Evolutionary conservation across 257 asterid species (phyloP), one percentile per base, ranked within the genome.

Genomic region (Lycium ferocissimum): DNA sequence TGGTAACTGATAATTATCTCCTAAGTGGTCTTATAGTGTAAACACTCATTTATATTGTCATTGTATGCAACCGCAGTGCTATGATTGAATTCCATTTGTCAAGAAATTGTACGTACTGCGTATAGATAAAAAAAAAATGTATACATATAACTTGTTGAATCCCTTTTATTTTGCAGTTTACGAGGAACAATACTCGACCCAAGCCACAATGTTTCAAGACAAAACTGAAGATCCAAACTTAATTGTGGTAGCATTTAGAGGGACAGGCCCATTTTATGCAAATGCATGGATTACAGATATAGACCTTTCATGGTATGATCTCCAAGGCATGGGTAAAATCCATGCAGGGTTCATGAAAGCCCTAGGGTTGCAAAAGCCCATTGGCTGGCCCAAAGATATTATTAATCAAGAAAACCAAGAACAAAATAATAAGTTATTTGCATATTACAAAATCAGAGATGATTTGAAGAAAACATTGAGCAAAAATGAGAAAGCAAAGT

Each of bases 321-420:
- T 89, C 45, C 75, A 84, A 2, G 86, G 85, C 73, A 54, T 87
- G 66, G 97, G 95, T 22, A 79, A 85, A 40, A 87, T 94, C 0
- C 97, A 92, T 26, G 9, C 84, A 0, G 96, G 96, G 38, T 94
- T 94, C 86, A 84, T 91, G 86, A 89, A 85, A 82, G 96, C 97
- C 58, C 91, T 94, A 2, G 96, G 96, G 12, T 80, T 91, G 26
- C 90, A 89, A 35, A 83, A 79, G 9, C 83, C 82, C 66, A 69
- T 58, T 13, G 85, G 83, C 0, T 88, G 92, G 92, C 91, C 89
- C 1, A 43, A 9, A 22, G 72, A 71, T 1, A 45, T 56, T 47
- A 65, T 20, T 26, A 26, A 26, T 26, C 33, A 26, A 26, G 1
- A 13, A 62, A 20, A 37, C 84, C 6, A 12, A 12, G 0, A 47